Percentiles rank a stretch among this genome's conserved stretches.
Evolutionary conservation across 805 yeast species (phyloP).

Genomic region (Barnettozyma populi): DNA sequence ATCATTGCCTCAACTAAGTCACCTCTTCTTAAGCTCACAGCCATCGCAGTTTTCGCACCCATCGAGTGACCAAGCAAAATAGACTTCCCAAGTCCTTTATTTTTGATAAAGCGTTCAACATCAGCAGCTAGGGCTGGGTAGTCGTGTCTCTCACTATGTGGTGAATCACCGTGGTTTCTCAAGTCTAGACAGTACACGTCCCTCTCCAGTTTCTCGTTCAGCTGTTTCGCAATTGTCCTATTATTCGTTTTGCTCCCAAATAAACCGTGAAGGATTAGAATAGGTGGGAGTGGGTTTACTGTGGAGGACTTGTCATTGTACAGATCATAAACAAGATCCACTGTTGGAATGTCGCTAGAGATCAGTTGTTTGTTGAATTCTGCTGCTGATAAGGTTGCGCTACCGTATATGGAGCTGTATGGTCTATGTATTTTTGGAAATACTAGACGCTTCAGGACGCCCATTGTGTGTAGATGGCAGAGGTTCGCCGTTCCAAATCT

Average conservation of each 20-base stretch:
- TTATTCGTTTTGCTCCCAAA: constrained; percentile 84
- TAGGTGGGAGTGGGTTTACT: constrained; percentile 42
- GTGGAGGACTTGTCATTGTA: constrained; percentile 27
- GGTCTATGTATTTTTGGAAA: not conserved
- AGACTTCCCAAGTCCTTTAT: constrained; percentile 36
- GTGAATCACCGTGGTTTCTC: constrained; percentile 91
- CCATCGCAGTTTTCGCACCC: constrained; percentile 97
- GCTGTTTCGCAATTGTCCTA: constrained; percentile 64
- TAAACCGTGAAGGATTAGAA: constrained; percentile 80
- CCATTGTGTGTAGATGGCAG: not conserved
- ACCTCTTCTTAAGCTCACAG: constrained; percentile 65
- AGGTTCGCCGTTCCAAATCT: not conserved
- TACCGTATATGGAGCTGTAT: constrained; percentile 3
- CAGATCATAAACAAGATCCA: constrained; percentile 49
- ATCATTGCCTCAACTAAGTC: constrained; percentile 56
- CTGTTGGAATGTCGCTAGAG: constrained; percentile 41
- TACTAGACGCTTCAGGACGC: not conserved
- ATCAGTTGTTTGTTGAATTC: constrained; percentile 24
- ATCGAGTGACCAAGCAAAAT: constrained; percentile 77
- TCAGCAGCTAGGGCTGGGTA: constrained; percentile 82
- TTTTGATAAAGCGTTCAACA: constrained; percentile 62
- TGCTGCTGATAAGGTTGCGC: constrained; percentile 3
- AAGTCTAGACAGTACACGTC: constrained; percentile 70
- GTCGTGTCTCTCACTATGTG: constrained; percentile 65
- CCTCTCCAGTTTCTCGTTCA: constrained; percentile 42